Base-by-base conservation (phyloP, 2,329 filamentous ascomycete genomes). In the Nakataea oryzae region DNA sequence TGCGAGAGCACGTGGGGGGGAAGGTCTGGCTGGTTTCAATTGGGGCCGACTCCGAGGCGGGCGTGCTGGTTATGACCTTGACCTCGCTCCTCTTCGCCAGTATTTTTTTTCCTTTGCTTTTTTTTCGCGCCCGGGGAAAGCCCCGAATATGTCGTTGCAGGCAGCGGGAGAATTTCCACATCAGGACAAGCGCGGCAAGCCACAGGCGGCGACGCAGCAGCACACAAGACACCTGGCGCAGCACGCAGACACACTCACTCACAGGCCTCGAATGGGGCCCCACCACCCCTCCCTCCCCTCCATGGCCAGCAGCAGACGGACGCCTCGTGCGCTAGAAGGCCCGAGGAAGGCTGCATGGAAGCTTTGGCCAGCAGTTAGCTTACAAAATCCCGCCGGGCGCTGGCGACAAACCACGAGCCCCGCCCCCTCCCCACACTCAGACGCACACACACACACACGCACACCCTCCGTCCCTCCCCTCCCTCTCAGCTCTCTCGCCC, bases 271-370 rank as follows among this genome's bases (percentile, higher is more conserved):
- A 32, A 14, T 55, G 8, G 24, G 29, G 27, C 8, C 21, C 8
- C 54, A 26, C 54, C 56, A n/a, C 56, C 21, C 26, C 8, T 9
- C 29, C 27, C 4, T n/a, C 21, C 5, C 17, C 21, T 32, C n/a
- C 3, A 4, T 17, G 24, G 54, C 12, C 9, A n/a, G 54, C 13
- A 55, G 54, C 8, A 8, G 24, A n/a, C 54, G 12, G 13, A 29
- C 56, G 58, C 59, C 59, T 56, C 26, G 24, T 30, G 59, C 59
- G 50, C 59, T 61, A 61, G 59, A 61, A 61, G 47, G n/a, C 41
- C 27, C 50, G 47, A 60, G 12, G 59, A 61, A 61, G n/a, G 47
- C 59, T 61, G 59, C 59, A 61, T 61, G 50, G 59, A 61, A 61
- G 59, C 59, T 32, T 61, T 61, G 21, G 30, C 57, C 24, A n/a